Percentiles rank a stretch among this genome's conserved stretches.
Evolutionary conservation across 2,329 filamentous ascomycete genomes (phyloP).

Genomic region (Sarocladium kiliense): DNA sequence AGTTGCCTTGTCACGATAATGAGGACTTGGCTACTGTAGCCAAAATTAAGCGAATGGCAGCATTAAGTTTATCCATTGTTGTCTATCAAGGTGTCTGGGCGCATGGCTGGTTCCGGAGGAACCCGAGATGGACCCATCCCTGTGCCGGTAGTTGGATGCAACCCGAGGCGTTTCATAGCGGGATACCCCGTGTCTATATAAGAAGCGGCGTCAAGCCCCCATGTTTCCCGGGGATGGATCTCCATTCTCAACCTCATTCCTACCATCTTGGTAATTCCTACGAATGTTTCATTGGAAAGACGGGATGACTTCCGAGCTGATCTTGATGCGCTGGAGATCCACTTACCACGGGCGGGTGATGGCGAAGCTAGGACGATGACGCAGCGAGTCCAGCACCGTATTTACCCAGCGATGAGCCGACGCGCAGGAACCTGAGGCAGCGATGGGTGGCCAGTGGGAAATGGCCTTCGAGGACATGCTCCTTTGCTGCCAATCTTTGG

Average conservation of each 20-base stretch:
- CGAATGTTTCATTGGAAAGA: neutral
- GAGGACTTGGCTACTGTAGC: too few species aligned
- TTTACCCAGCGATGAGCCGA: slow-evolving; percentile 4
- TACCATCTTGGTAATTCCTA: neutral
- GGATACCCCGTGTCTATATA: neutral
- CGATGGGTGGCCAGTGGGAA: neutral
- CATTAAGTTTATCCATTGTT: neutral
- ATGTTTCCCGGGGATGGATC: neutral
- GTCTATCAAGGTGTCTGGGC: neutral
- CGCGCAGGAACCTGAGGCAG: neutral
- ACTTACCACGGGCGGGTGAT: neutral
- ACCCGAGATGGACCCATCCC: neutral
- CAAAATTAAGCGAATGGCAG: neutral
- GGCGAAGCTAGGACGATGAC: neutral
- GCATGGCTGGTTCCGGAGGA: neutral
- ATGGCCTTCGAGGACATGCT: neutral
- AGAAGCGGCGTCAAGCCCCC: neutral
- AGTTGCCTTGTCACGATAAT: too few species aligned
- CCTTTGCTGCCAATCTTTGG: too few species aligned
- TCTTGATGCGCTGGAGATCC: too few species aligned
- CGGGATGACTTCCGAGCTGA: too few species aligned
- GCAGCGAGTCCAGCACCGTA: neutral
- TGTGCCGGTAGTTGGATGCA: neutral
- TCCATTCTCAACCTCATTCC: slow-evolving; percentile 2
- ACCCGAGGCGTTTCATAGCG: neutral